These are phyloP conservation scores for Pestalotiopsis sp. DNA, from an alignment of 2,329 filamentous ascomycete genomes.

Conservation along the genomic window DNA sequence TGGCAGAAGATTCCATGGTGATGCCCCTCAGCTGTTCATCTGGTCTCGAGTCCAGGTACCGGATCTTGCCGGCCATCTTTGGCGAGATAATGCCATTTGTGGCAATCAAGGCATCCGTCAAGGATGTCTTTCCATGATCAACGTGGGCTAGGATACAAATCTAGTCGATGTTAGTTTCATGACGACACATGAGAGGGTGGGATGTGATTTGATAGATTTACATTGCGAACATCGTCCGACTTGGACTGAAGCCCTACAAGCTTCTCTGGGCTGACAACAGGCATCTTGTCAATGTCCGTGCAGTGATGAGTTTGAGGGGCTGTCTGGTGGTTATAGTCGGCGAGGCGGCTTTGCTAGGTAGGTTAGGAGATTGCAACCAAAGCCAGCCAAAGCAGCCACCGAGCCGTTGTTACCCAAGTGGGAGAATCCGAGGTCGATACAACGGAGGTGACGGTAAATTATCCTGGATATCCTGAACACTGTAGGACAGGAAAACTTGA, in stretches of 20 bases:
- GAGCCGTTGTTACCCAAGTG: background rate
- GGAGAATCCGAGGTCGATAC: background rate
- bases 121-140: constrained; percentile 97
- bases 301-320: background rate
- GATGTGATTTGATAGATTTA: constrained; percentile 12
- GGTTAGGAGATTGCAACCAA: background rate
- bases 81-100: constrained; percentile 99
- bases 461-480: background rate
- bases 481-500: background rate
- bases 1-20: constrained; percentile 99
- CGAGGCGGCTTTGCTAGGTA: background rate
- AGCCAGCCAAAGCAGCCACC: background rate
- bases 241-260: constrained; percentile 87
- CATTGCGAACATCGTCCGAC: constrained; percentile 86
- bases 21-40: constrained; percentile 96
- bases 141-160: constrained; percentile 97
- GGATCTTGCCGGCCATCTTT: constrained; percentile 95
- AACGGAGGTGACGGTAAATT: background rate
- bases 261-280: constrained; percentile 87
- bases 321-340: background rate
- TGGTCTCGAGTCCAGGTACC: constrained; percentile 93
- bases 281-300: constrained; percentile 65
- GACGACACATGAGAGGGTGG: constrained; percentile 23
- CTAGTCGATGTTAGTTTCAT: constrained; percentile 48
- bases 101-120: constrained; percentile 93